Evolutionary conservation across 257 asterid genomes (phyloP), one percentile per base, ranked within the genome.

Genomic region (Solanum virginianum): DNA sequence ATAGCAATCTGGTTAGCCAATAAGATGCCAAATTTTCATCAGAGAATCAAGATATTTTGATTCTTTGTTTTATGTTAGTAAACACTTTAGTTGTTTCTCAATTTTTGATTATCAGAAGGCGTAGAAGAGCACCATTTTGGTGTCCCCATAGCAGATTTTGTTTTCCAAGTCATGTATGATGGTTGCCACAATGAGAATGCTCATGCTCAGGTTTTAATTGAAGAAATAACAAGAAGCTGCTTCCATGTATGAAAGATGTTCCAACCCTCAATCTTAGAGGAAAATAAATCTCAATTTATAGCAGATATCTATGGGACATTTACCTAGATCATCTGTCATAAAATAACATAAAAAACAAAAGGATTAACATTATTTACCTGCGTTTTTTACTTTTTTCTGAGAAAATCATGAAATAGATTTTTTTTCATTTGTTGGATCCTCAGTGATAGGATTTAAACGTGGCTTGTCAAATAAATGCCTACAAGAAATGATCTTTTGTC

Each of bases 381-480:
- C 86, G 69, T 66, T 91, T 75, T 89, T 89, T 84, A 96, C 90
- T 69, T 84, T 84, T 90, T 89, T 96, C 98, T 10, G 99, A 94
- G 72, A 95, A 89, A 84, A 96, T 87, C 90, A 95, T n/a, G 84
- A 80, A 92, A 36, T 97, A 96, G 84, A 85, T 94, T 83, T 87
- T 83, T 87, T 92, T 43, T 90, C 92, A 86, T 90, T 79, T 2
- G 93, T 87, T 36, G 99, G 99, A 84, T 96, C 98, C 87, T 92
- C 97, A 1, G 94, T 92, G 65, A 95, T 83, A 54, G 99, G 98
- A 86, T 96, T 96, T 86, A 93, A 43, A 82, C 98, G 96, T 43
- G 98, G 95, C 89, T 90, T 90, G 81, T 96, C 92, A 86, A 96
- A 93, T 93, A 96, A 74, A 90, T 93, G 93, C 69, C 98, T 96